Base-by-base conservation (phyloP, 257 asterid genomes). In the Solanum clarkiae region DNA sequence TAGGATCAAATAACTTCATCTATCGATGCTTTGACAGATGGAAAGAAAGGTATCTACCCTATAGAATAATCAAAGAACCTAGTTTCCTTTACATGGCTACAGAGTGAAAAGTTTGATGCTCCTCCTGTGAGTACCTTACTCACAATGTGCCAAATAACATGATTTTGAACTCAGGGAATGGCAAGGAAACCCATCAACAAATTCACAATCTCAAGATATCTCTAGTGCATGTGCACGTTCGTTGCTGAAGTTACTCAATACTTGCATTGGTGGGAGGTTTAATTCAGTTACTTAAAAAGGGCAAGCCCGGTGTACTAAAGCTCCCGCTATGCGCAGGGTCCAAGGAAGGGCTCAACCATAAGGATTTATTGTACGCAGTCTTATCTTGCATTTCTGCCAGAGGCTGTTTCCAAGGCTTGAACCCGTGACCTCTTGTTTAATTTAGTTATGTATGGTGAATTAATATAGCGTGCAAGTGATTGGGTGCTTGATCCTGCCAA, bases 21-120 rank as follows among this genome's bases (percentile, higher is more conserved):
- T 15, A 13, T 6, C 6, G 14, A 29, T 14, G 12, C 6, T 29
- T 66, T 16, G 74, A 29, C 22, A 15, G 20, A 29, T 29, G 3
- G 20, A 66, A 29, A 29, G n/a, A 66, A 29, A 26, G 10, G 24
- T 36, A 17, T 69, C 51, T 49, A 20, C 10, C 32, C 32, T 42
- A 42, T 20, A 42, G 55, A 42, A 42, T 36, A 66, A 69, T 17
- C 53, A 18, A 42, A 71, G 32, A 54, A 71, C 16, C 55, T 71
- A 10, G 54, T 18, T 42, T 71, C 54, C 80, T 71, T 42, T 42
- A 71, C 80, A 71, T 71, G 80, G 18, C 80, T 42, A 71, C 80
- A 71, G 1, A 69, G 26, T 69, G 77, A 32, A 20, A 69, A 68
- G 24, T 68, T 16, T 18, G 4, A 68, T 32, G 49, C 24, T 32